Evolutionary conservation across 441 rosid genomes (phyloP), one percentile per base, ranked within the genome.

Genomic region (Caryocar brasiliense): DNA sequence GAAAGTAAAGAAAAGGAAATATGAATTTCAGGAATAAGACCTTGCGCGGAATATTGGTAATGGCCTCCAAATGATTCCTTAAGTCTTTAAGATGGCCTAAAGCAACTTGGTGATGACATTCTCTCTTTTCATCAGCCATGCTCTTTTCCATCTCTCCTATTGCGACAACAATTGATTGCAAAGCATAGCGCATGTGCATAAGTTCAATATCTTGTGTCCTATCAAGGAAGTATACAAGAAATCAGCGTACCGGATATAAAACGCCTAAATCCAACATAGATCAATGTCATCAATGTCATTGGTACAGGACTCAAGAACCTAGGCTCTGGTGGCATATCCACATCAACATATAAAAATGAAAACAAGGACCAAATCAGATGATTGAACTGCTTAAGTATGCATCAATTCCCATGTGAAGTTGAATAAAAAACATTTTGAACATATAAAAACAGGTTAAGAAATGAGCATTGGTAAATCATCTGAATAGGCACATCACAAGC

Each of bases 121-220:
- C 81, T 43, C 51, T 71, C n/a, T n/a, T n/a, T 61, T 81, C 86
- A 40, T 71, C 70, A 40, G 56, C 72, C 40, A 49, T 39, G 48
- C 68, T 75, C 72, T 62, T 81, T 54, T 71, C 88, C 80, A 85
- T 76, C 43, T 63, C 79, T 71, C 80, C 88, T 27, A 92, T 67
- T 20, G 95, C 90, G 59, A 92, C 81, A 49, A 86, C 87, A 45
- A 70, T 65, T 40, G 97, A 83, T 71, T 88, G 95, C 78, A 92
- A 54, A 59, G 90, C 85, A 83, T 92, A 92, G 51, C 92, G 90
- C 95, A 92, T 83, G 70, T 76, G 92, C 95, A 92, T 88, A 58
- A 92, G 80, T 74, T 92, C 99, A 70, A 86, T 75, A 70, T 92
- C 99, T 72, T 82, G 88, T 83, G 80, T 71, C 86, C 99, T 92